Evolutionary conservation across 2,329 filamentous ascomycete genomes (phyloP).

Genomic region (Trichoderma hamatum): DNA sequence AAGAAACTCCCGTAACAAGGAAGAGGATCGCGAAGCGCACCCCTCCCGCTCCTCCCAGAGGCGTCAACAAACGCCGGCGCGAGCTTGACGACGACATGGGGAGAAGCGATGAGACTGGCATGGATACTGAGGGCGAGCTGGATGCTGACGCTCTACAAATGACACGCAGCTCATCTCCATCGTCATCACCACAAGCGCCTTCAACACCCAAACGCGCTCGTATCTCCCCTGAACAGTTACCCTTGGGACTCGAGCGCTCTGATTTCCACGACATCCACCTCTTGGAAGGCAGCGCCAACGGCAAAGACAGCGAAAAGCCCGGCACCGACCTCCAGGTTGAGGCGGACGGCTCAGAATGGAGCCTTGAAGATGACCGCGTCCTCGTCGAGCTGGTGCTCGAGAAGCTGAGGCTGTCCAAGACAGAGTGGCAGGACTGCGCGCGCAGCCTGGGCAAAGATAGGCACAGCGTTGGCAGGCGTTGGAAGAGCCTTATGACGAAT

Average conservation of each 20-base stretch:
- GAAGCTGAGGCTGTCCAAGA: constrained; percentile 65
- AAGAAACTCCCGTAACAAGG: constrained; percentile 29
- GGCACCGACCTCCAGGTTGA: constrained; percentile 49
- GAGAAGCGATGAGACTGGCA: constrained; percentile 41
- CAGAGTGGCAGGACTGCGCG: constrained; percentile 70
- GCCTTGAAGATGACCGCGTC: constrained; percentile 64
- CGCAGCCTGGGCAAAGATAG: constrained; percentile 64
- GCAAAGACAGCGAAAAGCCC: constrained; percentile 32
- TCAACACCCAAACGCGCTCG: constrained; percentile 63
- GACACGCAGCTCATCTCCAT: neutral
- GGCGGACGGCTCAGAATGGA: constrained; percentile 57
- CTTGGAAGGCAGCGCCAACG: constrained; percentile 36
- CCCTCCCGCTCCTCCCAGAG: constrained; percentile 47
- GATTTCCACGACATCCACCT: constrained; percentile 59
- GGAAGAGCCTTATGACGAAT: constrained; percentile 63
- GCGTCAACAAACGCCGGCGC: constrained; percentile 58
- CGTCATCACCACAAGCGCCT: constrained; percentile 38
- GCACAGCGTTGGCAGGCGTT: constrained; percentile 59
- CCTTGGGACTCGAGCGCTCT: constrained; percentile 59
- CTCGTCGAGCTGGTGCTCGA: constrained; percentile 69
- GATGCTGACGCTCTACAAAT: constrained; percentile 20
- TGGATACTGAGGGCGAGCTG: constrained; percentile 39
- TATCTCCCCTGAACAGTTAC: constrained; percentile 62
- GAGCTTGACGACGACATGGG: constrained; percentile 50
- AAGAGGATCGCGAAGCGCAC: constrained; percentile 58